Base-by-base conservation (phyloP, 805 yeast species). In the Candida awuae region DNA sequence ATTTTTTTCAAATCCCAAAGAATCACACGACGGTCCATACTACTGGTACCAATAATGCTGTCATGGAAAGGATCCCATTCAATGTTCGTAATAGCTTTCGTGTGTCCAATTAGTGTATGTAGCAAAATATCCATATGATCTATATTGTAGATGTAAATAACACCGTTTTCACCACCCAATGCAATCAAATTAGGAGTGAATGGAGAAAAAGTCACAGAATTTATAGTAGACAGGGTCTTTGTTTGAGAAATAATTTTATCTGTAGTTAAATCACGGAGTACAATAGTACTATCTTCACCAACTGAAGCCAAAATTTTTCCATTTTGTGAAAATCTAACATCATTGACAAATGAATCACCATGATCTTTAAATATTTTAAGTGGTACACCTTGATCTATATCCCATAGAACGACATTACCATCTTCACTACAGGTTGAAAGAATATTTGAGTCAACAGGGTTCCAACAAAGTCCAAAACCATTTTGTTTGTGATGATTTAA, bases 91-190 rank as follows among this genome's bases (percentile, higher is more conserved):
- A 86, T 75, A 1, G 82, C 61, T 23, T 73, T 84, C 4, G 80
- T 76, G 51, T 86, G 96, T 1, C 92, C 92, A 73, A 79, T 68
- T 77, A 84, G 80, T 4, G 80, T 69, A 55, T 84, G 92, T 9
- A 84, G 64, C 18, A 68, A 62, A 4, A 64, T 61, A 6, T 42
- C 37, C 23, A 51, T 44, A 4, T 53, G 45, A 51, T 92, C 67
- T 26, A 74, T 50, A 52, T 84, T 92, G 44, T 78, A 71, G n/a
- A 84, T 55, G 39, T 73, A 74, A 28, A 82, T 71, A 43, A 77
- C 75, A 7, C 83, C 69, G 52, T 80, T 83, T 27, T 77, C 72
- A 38, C 83, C 77, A 6, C 88, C 92, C 4, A 80, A 68, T 0
- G 86, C 86, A 29, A 78, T 55, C 32, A 84, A 57, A 51, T 82